phyloP scores from a whole-genome alignment of 1,139 yeast genomes.

The Tardiomyces digboiensis region DNA sequence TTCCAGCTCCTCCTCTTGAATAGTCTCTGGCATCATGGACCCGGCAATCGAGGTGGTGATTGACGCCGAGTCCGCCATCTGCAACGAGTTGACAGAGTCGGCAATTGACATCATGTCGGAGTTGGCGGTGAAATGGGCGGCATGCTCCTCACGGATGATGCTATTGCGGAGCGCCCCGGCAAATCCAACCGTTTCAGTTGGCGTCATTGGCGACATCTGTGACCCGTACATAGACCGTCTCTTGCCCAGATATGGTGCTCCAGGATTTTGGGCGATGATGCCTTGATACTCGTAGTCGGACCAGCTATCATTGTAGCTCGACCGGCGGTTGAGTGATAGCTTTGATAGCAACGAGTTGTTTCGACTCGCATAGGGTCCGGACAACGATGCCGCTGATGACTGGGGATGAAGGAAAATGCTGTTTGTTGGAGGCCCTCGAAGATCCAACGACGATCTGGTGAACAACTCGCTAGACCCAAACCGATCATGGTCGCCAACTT shows the following conservation, averaged over 20 bases:
- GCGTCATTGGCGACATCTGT: neutral
- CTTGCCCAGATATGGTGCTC: slow-evolving; percentile 1
- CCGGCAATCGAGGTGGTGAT: neutral
- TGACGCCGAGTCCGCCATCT: neutral
- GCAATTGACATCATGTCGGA: neutral
- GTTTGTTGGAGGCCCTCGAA: neutral
- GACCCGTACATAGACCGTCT: slow-evolving; percentile 1
- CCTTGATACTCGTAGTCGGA: slow-evolving; percentile 18
- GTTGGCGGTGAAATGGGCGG: neutral
- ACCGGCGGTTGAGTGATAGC: slow-evolving; percentile 11
- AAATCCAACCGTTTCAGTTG: slow-evolving; percentile 17
- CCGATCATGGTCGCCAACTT: slow-evolving; percentile 11
- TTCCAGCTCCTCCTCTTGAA: slow-evolving; percentile 37
- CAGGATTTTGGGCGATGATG: slow-evolving; percentile 9
- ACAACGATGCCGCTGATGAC: neutral
- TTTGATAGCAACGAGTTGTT: slow-evolving; percentile 8
- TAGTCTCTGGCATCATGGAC: neutral
- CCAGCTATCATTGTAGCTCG: slow-evolving; percentile 18
- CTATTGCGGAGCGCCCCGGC: slow-evolving; percentile 23
- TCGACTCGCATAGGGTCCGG: neutral
- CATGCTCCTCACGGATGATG: slow-evolving; percentile 21
- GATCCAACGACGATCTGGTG: neutral
- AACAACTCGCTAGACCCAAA: neutral
- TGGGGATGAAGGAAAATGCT: neutral
- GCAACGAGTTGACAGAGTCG: neutral